Evolutionary conservation across 345 rosid species (phyloP).

Genomic region (Psidium guajava): DNA sequence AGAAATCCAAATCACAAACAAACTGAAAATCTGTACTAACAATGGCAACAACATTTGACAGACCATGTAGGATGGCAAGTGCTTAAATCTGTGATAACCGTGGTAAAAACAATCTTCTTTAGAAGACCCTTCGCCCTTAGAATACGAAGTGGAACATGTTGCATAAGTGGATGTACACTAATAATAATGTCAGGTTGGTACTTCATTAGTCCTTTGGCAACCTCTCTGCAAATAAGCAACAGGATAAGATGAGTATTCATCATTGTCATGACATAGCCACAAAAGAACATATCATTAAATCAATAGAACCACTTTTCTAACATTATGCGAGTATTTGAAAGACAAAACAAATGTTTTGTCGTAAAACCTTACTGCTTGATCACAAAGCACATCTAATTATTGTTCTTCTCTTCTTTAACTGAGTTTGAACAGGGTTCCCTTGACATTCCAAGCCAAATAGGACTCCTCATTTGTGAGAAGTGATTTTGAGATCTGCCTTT

Average conservation of each 20-base stretch:
- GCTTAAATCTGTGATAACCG: conserved; percentile 90
- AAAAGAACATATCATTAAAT: not conserved
- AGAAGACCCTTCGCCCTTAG: conserved; percentile 82
- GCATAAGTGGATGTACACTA: conserved; percentile 98
- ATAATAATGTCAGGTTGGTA: conserved; percentile 93
- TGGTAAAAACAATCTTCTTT: conserved; percentile 83
- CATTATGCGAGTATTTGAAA: not conserved
- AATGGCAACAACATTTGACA: not conserved
- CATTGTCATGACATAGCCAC: not conserved
- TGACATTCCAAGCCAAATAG: not conserved
- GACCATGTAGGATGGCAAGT: conserved; percentile 99
- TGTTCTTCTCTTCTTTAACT: not conserved
- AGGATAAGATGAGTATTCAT: not conserved
- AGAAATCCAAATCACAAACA: conserved; percentile 4
- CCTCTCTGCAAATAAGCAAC: conserved; percentile 47
- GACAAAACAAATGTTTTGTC: not conserved
- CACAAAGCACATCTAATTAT: not conserved
- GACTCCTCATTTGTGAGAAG: not conserved
- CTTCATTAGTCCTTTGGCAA: conserved; percentile 94
- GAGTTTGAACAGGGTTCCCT: not conserved
- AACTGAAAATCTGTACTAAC: not conserved
- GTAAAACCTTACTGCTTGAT: not conserved
- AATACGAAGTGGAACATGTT: conserved; percentile 96
- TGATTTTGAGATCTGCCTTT: not conserved
- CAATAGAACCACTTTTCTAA: not conserved